A percentile compares a stretch with the other conserved stretches of the same genome.
These are phyloP conservation scores for Conticribra weissflogii DNA, from an alignment of 108 stramenopile species.

Conservation along the genomic window DNA sequence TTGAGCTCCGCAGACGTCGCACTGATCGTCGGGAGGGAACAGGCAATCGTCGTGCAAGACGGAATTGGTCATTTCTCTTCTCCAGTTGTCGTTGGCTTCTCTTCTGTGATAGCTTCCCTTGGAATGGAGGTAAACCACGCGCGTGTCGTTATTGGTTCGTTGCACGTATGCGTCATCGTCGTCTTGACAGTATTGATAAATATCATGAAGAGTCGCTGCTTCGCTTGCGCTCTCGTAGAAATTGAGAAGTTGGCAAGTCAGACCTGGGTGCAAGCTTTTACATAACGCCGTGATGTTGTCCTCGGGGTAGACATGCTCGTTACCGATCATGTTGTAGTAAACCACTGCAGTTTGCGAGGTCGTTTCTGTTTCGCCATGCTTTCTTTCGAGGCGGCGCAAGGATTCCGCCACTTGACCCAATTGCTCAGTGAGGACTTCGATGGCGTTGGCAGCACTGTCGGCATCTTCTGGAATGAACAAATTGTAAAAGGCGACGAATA, in stretches of 20 bases:
- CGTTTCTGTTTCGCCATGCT: not conserved
- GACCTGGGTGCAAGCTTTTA: conserved; percentile 14
- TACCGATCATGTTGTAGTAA: conserved; percentile 49
- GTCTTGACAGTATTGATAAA: conserved; percentile 39
- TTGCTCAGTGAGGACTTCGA: conserved; percentile 37
- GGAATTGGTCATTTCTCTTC: conserved; percentile 42
- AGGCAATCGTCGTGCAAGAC: conserved; percentile 44
- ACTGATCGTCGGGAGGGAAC: conserved; percentile 43
- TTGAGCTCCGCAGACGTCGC: conserved; percentile 50
- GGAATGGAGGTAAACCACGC: conserved; percentile 47
- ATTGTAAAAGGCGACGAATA: conserved; percentile 43
- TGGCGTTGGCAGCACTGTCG: conserved; percentile 26
- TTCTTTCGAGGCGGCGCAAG: conserved; percentile 6
- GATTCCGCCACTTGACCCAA: conserved; percentile 43
- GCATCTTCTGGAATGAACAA: conserved; percentile 39
- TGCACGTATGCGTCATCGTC: conserved; percentile 2
- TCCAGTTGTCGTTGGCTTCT: conserved; percentile 37
- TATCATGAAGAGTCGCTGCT: conserved; percentile 38
- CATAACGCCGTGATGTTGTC: conserved; percentile 33
- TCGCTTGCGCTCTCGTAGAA: conserved; percentile 42
- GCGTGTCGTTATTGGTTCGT: conserved; percentile 1
- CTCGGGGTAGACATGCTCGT: conserved; percentile 13
- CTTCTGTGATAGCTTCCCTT: conserved; percentile 50
- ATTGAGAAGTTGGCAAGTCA: conserved; percentile 33
- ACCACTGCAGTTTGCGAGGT: conserved; percentile 18